These are phyloP conservation scores for Psilocybe cubensis DNA, from an alignment of 768 basidiomycete species.

Conservation along the genomic window DNA sequence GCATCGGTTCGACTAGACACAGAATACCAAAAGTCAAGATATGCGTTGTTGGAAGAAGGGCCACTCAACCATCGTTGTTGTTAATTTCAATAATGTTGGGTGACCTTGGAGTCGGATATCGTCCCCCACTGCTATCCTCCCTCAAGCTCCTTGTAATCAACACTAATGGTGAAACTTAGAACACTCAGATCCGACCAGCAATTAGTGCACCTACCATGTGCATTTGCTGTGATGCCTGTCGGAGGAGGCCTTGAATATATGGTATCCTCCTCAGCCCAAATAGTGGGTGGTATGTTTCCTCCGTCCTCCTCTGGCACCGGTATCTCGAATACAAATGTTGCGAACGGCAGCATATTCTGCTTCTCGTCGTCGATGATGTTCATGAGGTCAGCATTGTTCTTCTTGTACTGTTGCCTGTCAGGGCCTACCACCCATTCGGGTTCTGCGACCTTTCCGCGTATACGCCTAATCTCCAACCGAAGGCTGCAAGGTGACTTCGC, in stretches of 20 bases:
- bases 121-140: too few species aligned
- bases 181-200: neutral
- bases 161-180: neutral
- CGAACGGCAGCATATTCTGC: conserved; percentile 1
- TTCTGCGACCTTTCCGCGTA: neutral
- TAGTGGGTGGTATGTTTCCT: neutral
- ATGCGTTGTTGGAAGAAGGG: neutral
- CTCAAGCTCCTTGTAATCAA: neutral
- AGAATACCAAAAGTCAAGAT: neutral
- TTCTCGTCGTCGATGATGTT: conserved; percentile 8
- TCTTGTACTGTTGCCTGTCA: neutral
- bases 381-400: neutral
- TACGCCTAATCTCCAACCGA: conserved; percentile 5
- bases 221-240: neutral
- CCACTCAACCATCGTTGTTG: neutral
- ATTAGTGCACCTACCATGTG: neutral
- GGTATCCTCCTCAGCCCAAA: neutral
- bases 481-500: neutral
- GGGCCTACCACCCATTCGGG: neutral
- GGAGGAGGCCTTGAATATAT: neutral
- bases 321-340: conserved; percentile 2
- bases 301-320: neutral
- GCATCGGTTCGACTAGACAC: neutral
- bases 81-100: neutral
- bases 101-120: neutral